Base-by-base conservation (phyloP, 768 basidiomycete species). In the Baorangia bicolor region DNA sequence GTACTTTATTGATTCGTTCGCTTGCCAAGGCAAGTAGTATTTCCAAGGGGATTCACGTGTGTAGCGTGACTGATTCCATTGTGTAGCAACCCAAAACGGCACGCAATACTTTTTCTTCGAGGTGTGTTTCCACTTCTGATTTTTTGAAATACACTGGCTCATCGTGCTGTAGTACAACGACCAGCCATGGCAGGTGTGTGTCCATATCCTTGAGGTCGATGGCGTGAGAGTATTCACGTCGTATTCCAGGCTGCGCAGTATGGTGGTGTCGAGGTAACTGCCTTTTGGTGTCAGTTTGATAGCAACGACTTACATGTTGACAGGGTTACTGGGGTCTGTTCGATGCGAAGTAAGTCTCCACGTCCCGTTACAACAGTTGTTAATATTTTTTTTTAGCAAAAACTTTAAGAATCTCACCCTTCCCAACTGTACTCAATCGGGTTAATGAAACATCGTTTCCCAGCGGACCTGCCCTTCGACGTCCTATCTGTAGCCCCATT, bases 21-120 rank as follows among this genome's bases (percentile, higher is more conserved):
- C 94, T 9, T 99, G 96, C 65, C 64, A 64, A 59, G 71, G 71
- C 48, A 50, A 58, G 68, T 57, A 3, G 33, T 34, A 5, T 9
- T 31, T 48, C 27, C 14, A 16, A 45, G 4, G 30, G 33, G 14
- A 38, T 58, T 51, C 44, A 27, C 50, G 28, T 27, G 20, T 34
- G 30, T 44, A 44, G 28, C 10, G 16, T 10, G 23, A 53, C 54
- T 60, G 40, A 72, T 41, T n/a, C 18, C 18, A 12, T 35, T 18
- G 18, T 49, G 10, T 49, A 67, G 90, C 95, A 0, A 97, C 94
- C 69, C 57, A 69, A 18, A 94, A 94, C 58, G 81, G 82, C 13
- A 94, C 90, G 1, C 77, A 82, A 16, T 96, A 96, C 74, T 97
- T 94, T 81, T 95, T 83, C 77, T 92, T 93, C 56, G 90, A 90